Conservation (phyloP, 148 eudicot species). For the Drosera capensis region DNA sequence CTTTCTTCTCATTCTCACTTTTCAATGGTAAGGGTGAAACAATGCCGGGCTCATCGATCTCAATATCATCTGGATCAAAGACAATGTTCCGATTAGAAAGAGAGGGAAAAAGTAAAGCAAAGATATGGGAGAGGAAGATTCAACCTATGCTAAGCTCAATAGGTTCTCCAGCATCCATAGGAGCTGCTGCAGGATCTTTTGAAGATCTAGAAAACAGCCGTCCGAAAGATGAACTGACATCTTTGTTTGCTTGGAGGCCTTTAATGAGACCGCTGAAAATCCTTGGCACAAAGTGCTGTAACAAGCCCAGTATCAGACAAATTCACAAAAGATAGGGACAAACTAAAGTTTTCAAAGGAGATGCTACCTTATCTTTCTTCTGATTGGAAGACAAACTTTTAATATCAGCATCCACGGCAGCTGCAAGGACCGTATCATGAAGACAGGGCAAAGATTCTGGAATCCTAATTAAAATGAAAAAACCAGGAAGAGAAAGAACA, state of each 20-base stretch:
- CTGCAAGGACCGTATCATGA: constrained; percentile 70
- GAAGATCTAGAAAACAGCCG: constrained; percentile 47
- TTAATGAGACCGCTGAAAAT: constrained; percentile 51
- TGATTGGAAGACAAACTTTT: constrained; percentile 22
- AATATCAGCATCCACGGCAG: constrained; percentile 42
- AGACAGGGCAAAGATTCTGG: constrained; percentile 66
- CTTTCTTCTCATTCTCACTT: constrained; percentile 26
- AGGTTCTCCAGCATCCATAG: constrained; percentile 13
- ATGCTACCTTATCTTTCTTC: constrained; percentile 34
- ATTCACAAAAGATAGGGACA: constrained; percentile 3
- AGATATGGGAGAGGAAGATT: constrained; percentile 5
- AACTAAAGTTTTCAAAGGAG: constrained; percentile 3
- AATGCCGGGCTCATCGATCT: constrained; percentile 53
- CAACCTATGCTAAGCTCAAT: constrained; percentile 59
- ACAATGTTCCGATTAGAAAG: constrained; percentile 4
- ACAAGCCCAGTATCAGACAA: not conserved
- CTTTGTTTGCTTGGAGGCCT: constrained; percentile 37
- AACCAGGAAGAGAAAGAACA: not conserved
- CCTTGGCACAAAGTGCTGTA: constrained; percentile 37
- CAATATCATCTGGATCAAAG: constrained; percentile 58
- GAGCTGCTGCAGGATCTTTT: constrained; percentile 11
- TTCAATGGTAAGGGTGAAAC: constrained; percentile 26
- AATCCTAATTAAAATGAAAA: constrained; percentile 30
- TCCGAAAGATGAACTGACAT: constrained; percentile 30
- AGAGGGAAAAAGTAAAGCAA: constrained; percentile 2